Conservation (phyloP, 129 eudicot species). For the Helianthus tuberosus region DNA sequence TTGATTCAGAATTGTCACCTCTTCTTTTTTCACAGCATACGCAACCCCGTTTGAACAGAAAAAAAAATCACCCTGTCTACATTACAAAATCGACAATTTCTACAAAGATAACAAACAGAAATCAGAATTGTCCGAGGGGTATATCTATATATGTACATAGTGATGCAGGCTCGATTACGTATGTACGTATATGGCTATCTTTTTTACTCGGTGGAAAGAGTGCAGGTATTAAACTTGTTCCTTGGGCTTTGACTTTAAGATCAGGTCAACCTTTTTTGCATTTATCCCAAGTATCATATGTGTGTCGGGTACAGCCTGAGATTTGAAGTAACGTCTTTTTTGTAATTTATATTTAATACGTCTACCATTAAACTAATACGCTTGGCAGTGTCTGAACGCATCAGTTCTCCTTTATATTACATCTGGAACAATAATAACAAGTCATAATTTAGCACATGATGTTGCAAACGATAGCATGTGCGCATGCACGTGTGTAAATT, state of each 20-base stretch:
- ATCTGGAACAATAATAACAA: constrained; percentile 45
- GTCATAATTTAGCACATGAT: background rate
- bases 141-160: constrained; percentile 35
- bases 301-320: too few relatives aligned
- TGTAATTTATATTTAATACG: constrained; percentile 28
- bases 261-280: constrained; percentile 44
- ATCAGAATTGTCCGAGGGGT: constrained; percentile 21
- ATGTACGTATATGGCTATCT: constrained; percentile 17
- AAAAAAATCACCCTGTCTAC: background rate
- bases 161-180: constrained; percentile 3
- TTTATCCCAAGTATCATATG: constrained; percentile 12
- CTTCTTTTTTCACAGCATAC: background rate
- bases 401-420: constrained; percentile 64
- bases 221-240: background rate
- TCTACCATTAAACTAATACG: constrained; percentile 70
- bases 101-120: constrained; percentile 24
- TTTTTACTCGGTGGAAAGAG: constrained; percentile 14
- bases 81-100: constrained; percentile 37
- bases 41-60: background rate
- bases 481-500: background rate
- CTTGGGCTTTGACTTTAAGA: constrained; percentile 22
- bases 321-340: constrained; percentile 32
- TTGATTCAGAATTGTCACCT: too few relatives aligned
- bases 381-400: constrained; percentile 69
- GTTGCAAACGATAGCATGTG: background rate